Evolutionary conservation across 2,329 filamentous ascomycete genomes (phyloP).

Genomic region (Chrysosphaeria jannelii): DNA sequence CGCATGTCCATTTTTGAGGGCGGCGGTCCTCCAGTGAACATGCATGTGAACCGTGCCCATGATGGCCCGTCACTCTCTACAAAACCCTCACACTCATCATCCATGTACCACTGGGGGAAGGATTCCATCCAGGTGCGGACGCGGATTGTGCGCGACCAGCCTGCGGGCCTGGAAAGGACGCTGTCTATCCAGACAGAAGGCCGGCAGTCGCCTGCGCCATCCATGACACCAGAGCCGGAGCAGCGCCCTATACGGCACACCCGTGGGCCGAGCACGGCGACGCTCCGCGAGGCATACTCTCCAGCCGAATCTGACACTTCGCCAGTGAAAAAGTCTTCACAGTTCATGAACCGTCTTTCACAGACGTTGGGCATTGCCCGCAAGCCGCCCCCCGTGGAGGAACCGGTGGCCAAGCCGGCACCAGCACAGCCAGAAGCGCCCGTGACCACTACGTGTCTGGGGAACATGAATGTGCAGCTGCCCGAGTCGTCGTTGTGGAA

Average conservation of each 20-base stretch:
- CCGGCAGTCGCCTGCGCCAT: constrained; percentile 28
- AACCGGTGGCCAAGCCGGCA: too few relatives aligned
- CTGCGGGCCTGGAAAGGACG: constrained; percentile 11
- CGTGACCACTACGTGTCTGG: constrained; percentile 35
- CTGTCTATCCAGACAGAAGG: constrained; percentile 20
- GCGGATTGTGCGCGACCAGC: constrained; percentile 40
- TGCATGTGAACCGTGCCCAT: too few relatives aligned
- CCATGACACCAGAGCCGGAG: too few relatives aligned
- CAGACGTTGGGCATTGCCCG: constrained; percentile 17
- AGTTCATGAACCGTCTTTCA: constrained; percentile 27
- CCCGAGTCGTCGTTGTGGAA: constrained; percentile 94
- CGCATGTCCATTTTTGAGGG: constrained; percentile 24
- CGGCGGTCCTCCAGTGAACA: constrained; percentile 10
- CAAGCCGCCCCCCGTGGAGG: constrained; percentile 24
- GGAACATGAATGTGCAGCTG: constrained; percentile 90
- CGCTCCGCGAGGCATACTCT: too few relatives aligned
- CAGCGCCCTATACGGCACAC: too few relatives aligned
- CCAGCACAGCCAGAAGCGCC: too few relatives aligned
- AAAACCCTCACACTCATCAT: too few relatives aligned
- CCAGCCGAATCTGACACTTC: too few relatives aligned
- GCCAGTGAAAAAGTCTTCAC: too few relatives aligned
- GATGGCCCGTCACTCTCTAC: too few relatives aligned
- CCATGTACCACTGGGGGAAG: too few relatives aligned
- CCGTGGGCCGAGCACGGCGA: too few relatives aligned
- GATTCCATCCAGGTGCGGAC: constrained; percentile 76